Conservation (phyloP, 108 stramenopile genomes). For the Skeletonema costatum region DNA sequence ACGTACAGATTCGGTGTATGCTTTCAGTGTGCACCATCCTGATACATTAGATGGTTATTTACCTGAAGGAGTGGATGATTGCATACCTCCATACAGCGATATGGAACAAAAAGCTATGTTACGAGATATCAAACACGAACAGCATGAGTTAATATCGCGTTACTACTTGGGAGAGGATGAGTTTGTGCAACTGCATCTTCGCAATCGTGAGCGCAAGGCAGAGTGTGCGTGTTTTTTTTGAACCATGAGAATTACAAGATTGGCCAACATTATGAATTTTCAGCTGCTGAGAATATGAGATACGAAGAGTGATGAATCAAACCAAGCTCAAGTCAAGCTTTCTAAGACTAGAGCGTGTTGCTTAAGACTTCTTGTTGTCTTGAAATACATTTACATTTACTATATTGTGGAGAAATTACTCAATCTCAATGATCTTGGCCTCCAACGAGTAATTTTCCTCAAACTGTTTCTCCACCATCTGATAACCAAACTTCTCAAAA, state of each 20-base stretch:
- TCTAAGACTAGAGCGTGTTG: no score
- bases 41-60: conserved; percentile 14
- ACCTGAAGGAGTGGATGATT: conserved; percentile 25
- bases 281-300: no score
- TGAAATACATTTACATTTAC: no score
- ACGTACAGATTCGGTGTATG: conserved; percentile 22
- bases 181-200: conserved; percentile 20
- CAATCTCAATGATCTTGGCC: no score
- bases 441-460: no score
- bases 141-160: neutral
- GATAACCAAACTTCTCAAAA: no score
- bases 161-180: conserved; percentile 15
- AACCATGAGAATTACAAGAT: neutral
- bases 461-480: no score
- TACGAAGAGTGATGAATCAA: no score
- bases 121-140: neutral
- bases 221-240: conserved; percentile 27
- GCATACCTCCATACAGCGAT: neutral
- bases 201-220: conserved; percentile 14
- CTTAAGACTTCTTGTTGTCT: no score
- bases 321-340: no score
- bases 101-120: neutral
- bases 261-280: no score
- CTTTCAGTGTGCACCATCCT: conserved; percentile 25
- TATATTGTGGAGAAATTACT: no score